Evolutionary conservation across 805 yeast genomes (phyloP).

Genomic region (Candida pseudofarinosa): DNA sequence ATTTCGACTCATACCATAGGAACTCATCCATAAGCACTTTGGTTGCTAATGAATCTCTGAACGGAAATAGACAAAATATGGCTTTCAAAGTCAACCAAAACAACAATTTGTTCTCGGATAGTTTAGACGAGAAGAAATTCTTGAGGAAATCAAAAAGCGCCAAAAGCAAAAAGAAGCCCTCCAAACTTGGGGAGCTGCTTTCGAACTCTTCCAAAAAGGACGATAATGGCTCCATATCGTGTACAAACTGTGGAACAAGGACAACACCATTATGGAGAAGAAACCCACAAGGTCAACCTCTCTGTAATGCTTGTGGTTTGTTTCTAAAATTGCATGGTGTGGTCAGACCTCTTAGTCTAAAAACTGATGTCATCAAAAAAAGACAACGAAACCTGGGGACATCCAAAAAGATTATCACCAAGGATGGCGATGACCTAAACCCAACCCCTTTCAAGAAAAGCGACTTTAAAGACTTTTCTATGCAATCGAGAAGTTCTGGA

Average conservation of each 20-base stretch:
- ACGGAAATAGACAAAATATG: not conserved
- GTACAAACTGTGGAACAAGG: conserved; percentile 87
- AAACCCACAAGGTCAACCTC: conserved; percentile 85
- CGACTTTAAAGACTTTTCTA: not conserved
- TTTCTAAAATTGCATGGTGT: conserved; percentile 93
- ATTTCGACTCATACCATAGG: conserved; percentile 8
- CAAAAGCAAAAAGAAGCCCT: conserved; percentile 6
- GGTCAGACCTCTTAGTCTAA: conserved; percentile 83
- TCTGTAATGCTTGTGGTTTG: conserved; percentile 95
- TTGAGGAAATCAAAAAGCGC: conserved; percentile 4
- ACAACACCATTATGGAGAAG: conserved; percentile 96
- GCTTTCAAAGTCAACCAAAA: not conserved
- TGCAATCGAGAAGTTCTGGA: not conserved
- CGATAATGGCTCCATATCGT: conserved; percentile 26
- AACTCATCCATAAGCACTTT: conserved; percentile 1
- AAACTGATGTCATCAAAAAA: conserved; percentile 89
- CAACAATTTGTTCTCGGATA: not conserved
- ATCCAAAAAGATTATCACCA: conserved; percentile 23
- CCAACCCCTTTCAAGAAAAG: conserved; percentile 36
- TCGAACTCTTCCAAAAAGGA: conserved; percentile 4
- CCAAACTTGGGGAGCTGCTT: not conserved
- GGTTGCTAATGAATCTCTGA: not conserved
- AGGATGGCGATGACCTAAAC: conserved; percentile 48
- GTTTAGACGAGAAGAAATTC: conserved; percentile 1
- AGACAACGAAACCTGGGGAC: conserved; percentile 58